Evolutionary conservation across 305 asterid genomes (phyloP), one percentile per base, ranked within the genome.

Genomic region (Solanum hybrid): DNA sequence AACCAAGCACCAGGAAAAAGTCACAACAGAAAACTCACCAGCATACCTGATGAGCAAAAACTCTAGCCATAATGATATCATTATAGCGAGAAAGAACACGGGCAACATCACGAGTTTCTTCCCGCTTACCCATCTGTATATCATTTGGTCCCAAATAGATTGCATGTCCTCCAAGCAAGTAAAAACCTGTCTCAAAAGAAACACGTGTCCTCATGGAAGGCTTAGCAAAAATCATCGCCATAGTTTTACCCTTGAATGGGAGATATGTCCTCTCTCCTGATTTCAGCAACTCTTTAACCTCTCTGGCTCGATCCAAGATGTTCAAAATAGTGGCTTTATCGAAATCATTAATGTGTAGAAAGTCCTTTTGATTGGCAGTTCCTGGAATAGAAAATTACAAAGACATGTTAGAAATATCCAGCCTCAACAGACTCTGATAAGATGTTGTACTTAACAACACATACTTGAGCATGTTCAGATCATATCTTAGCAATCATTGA

Each of bases 121-220:
- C 99, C 57, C 99, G 93, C 94, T 95, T 97, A 84, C 99, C 99
- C 99, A 97, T 96, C 93, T 97, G 98, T 91, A 97, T 97, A 91
- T 97, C 99, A 91, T 94, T 16, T 74, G 99, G 99, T 75, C 99
- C 99, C 81, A 97, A 94, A 91, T 96, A 97, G 35, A 97, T 69
- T 71, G 99, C 99, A 93, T 97, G 99, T 39, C 99, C 99, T 20
- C 99, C 99, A 74, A 97, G 96, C 96, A 96, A 95, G 93, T 92
- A 35, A 93, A 97, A 97, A 40, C 99, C 99, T 2, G 99, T 96
- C 93, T 97, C 99, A 73, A 97, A 96, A 10, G 99, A 97, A 92
- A 96, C 99, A 74, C 99, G 93, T 24, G 99, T 97, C 93, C 99
- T 96, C 99, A 97, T 97, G 73, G 99, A 97, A n/a, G 99, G 99